Evolutionary conservation across 257 asterid species (phyloP).

Genomic region (Leonotis leonurus): DNA sequence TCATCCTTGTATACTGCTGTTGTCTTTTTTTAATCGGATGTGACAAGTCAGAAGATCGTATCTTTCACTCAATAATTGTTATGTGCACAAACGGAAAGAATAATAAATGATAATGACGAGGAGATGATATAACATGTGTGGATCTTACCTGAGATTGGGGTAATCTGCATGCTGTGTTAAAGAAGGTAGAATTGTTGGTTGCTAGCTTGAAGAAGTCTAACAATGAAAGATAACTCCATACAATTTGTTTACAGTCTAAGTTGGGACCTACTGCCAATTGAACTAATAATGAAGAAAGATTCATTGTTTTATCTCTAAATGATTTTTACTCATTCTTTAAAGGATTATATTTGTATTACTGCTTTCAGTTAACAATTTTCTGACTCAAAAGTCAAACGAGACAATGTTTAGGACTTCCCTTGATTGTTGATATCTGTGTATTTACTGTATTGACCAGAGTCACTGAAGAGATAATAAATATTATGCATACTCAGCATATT

Average conservation of each 20-base stretch:
- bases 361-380: too few species aligned
- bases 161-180: constrained; percentile 10
- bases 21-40: constrained; percentile 38
- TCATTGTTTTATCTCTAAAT: neutral
- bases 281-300: neutral
- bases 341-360: too few species aligned
- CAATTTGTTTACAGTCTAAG: neutral
- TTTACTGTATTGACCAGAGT: neutral
- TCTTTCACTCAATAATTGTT: constrained; percentile 46
- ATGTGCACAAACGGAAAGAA: constrained; percentile 25
- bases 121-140: constrained; percentile 49
- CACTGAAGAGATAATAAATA: constrained; percentile 7
- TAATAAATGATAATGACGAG: constrained; percentile 28
- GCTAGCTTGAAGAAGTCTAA: neutral
- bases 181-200: constrained; percentile 14
- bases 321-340: too few species aligned
- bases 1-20: constrained; percentile 20
- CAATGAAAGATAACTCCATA: neutral
- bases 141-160: constrained; percentile 27
- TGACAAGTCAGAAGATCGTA: constrained; percentile 36
- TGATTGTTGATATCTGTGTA: too few species aligned
- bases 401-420: too few species aligned
- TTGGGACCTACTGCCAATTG: neutral
- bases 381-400: too few species aligned
- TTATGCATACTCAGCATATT: too few species aligned